phyloP scores from a whole-genome alignment of 495 filamentous ascomycete species.

The Aspergillus egyptiacus region DNA sequence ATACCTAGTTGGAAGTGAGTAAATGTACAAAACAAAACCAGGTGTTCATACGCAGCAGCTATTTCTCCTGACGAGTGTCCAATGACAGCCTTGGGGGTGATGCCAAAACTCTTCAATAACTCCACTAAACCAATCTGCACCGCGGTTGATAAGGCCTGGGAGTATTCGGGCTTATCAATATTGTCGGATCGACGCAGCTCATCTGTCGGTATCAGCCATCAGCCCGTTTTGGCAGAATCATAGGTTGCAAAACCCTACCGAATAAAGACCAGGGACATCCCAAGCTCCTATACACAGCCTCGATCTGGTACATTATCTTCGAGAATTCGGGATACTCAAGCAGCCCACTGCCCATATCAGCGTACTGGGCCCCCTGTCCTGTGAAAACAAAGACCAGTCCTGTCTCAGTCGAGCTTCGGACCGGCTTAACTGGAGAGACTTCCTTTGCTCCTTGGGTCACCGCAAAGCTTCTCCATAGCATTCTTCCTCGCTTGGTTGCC shows the following conservation, averaged over 20 bases:
- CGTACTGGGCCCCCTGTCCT: constrained; percentile 39
- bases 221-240: not conserved
- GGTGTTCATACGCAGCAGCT: constrained; percentile 21
- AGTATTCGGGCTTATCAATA: constrained; percentile 17
- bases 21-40: not conserved
- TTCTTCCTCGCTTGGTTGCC: not conserved
- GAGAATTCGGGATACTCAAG: constrained; percentile 20
- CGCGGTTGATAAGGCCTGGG: not conserved
- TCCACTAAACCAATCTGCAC: constrained; percentile 24
- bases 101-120: constrained; percentile 11
- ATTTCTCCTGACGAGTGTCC: constrained; percentile 29
- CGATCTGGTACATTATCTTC: constrained; percentile 1
- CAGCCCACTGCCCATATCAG: constrained; percentile 30
- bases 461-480: not conserved
- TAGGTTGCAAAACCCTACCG: not conserved
- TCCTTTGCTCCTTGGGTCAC: not conserved
- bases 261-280: constrained; percentile 18
- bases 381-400: constrained; percentile 32
- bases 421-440: not conserved
- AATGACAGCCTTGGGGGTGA: constrained; percentile 15
- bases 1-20: constrained; percentile 5
- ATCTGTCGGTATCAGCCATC: constrained; percentile 3
- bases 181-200: constrained; percentile 11
- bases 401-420: not conserved
- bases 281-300: constrained; percentile 10